Base-by-base conservation (phyloP, 257 asterid genomes). In the Nyctanthes arbortristis region DNA sequence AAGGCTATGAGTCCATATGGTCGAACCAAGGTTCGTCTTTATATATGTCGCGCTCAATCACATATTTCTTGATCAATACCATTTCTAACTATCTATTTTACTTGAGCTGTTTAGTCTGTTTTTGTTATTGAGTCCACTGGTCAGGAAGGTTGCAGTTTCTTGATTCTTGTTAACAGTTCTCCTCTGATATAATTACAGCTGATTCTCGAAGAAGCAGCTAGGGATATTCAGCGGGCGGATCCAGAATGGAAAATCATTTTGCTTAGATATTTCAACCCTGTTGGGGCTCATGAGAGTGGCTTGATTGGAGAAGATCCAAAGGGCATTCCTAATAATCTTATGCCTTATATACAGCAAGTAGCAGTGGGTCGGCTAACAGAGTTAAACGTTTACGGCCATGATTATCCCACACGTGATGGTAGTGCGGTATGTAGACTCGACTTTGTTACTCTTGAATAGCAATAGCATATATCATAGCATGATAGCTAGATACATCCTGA, bases 1-100 rank as follows among this genome's bases (percentile, higher is more conserved):
- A 87, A 82, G 84, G 99, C 96, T 64, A 89, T 91, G 97, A 93
- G 84, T 80, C 99, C 99, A 43, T 93, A 93, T 63, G 99, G 99
- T 30, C 95, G 97, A 14, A 93, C 99, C 9, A 93, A 93, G 96
- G 99, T 91, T 9, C 39, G 70, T 61, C 18, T 36, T n/a, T 36
- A 25, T 11, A 20, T 39, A 2, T 40, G 34, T 36, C 43, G 33
- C 39, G 4, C 45, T 49, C 45, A 7, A 20, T 63, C 24, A 13
- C 55, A 68, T 4, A 31, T 6, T 1, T 36, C 4, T 30, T 18
- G 24, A 43, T 45, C 25, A 16, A 66, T 73, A 32, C 40, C 35
- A 24, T 20, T 14, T 9, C 29, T 35, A 16, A 61, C 33, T 20
- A 54, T 60, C 54, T 47, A 29, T 31, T 52, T 56, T 29, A 4